Percentiles rank a stretch among this genome's conserved stretches.
Evolutionary conservation across 1,139 yeast genomes (phyloP).

Genomic region (Meyerozyma elateridarum): DNA sequence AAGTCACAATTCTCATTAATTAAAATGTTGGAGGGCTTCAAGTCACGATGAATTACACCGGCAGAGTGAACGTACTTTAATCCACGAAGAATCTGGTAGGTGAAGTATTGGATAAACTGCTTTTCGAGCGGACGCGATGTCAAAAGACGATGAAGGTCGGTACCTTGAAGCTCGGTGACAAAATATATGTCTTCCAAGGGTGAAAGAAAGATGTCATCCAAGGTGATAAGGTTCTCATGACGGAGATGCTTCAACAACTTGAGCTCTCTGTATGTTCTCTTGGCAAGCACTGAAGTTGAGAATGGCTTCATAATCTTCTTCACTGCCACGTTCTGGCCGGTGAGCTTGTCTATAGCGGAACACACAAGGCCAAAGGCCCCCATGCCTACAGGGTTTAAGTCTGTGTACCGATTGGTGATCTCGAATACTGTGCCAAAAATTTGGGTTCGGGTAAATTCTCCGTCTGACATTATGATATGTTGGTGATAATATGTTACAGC

Average conservation of each 20-base stretch:
- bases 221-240: constrained; percentile 89
- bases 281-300: constrained; percentile 89
- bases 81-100: constrained; percentile 91
- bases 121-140: constrained; percentile 92
- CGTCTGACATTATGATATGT: constrained; percentile 18
- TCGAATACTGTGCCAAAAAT: constrained; percentile 90
- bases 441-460: constrained; percentile 42
- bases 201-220: constrained; percentile 90
- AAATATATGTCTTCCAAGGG: constrained; percentile 96
- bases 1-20: constrained; percentile 95
- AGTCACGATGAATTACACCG: constrained; percentile 92
- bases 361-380: constrained; percentile 98
- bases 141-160: constrained; percentile 86
- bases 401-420: constrained; percentile 85
- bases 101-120: constrained; percentile 93
- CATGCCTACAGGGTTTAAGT: constrained; percentile 97
- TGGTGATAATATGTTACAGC: constrained; percentile 5
- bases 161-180: constrained; percentile 95
- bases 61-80: constrained; percentile 95
- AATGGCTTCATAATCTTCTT: constrained; percentile 98
- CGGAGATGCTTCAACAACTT: constrained; percentile 87
- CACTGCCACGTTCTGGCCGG: constrained; percentile 92
- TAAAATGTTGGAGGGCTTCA: constrained; percentile 87
- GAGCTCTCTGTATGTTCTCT: constrained; percentile 92
- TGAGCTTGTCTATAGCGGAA: constrained; percentile 87